Evolutionary conservation across 148 eudicot genomes (phyloP), one percentile per base, ranked within the genome.

Genomic region (Pouteria glomerata): DNA sequence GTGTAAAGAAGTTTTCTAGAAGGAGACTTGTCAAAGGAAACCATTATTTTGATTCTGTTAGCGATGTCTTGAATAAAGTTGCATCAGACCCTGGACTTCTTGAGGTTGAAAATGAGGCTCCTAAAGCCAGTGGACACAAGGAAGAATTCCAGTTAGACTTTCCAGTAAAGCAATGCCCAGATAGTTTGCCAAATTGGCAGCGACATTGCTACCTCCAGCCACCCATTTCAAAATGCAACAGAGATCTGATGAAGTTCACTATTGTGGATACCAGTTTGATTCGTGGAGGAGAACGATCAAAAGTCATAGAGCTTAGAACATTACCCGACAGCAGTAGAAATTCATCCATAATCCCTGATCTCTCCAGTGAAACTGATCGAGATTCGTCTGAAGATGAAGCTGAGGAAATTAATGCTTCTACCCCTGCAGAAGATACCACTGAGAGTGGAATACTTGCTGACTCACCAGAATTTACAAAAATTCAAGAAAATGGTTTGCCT

Each of bases 11-110:
- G 53, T 79, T 76, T 60, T 79, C 82, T 2, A 76, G 74, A 26
- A 63, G 80, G 80, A 60, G 23, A 21, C 73, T 70, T 19, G 62
- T 69, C 21, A 79, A 74, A 73, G 83, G 86, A 29, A 34, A 26
- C 30, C 76, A 82, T 26, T 82, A 73, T 47, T 82, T 79, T 73
- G 85, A 79, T 60, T 73, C 73, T 47, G 75, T 79, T 6, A 60
- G 31, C 23, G 82, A 82, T 65, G 76, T 79, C 13, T 42, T 82
- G 70, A 69, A 63, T 63, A 82, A 79, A 56, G 82, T 82, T 41
- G 76, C 75, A 31, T 79, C 77, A 30, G 76, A 76, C 26, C 85
- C 82, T 2, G 66, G 62, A 33, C 70, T 76, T 64, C 82, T 82
- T 15, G 50, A 70, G 63, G 35, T 53, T 51, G 78, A 80, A 10